phyloP scores from a whole-genome alignment of 371 early-diverging fungal genomes.

The Mucor circinelloides region DNA sequence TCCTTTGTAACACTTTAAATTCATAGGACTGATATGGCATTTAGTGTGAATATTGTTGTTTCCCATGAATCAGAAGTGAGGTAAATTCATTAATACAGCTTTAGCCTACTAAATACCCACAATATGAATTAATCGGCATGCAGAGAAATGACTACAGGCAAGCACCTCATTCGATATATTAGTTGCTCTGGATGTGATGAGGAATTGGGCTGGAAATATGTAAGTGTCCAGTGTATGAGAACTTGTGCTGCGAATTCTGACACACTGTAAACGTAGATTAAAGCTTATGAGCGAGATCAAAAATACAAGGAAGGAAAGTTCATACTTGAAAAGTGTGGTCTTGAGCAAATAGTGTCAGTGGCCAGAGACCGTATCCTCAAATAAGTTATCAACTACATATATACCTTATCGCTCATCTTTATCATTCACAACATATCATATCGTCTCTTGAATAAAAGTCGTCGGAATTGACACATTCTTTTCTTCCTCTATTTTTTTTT shows the following conservation, averaged over 20 bases:
- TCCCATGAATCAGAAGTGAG: constrained; percentile 4
- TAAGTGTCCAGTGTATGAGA: constrained; percentile 26
- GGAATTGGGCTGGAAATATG: constrained; percentile 75
- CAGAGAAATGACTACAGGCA: constrained; percentile 72
- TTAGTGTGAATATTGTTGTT: constrained; percentile 11
- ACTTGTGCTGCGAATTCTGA: neutral
- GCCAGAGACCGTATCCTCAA: neutral
- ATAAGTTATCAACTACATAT: neutral
- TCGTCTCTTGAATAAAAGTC: neutral
- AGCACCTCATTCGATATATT: constrained; percentile 69
- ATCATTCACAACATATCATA: neutral
- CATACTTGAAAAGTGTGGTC: constrained; percentile 49
- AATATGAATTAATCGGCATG: constrained; percentile 18
- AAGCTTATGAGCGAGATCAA: constrained; percentile 62
- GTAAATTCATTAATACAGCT: constrained; percentile 4
- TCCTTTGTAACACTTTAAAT: no score
- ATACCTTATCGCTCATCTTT: neutral
- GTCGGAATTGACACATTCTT: neutral
- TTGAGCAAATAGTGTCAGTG: neutral
- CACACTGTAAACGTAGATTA: constrained; percentile 32
- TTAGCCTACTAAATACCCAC: constrained; percentile 46
- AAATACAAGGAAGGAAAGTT: constrained; percentile 78
- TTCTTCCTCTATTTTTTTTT: neutral
- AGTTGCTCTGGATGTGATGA: constrained; percentile 60
- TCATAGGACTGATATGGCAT: neutral